phyloP scores from a whole-genome alignment of 306 rosid species.

The Astragalus glycyphyllos region DNA sequence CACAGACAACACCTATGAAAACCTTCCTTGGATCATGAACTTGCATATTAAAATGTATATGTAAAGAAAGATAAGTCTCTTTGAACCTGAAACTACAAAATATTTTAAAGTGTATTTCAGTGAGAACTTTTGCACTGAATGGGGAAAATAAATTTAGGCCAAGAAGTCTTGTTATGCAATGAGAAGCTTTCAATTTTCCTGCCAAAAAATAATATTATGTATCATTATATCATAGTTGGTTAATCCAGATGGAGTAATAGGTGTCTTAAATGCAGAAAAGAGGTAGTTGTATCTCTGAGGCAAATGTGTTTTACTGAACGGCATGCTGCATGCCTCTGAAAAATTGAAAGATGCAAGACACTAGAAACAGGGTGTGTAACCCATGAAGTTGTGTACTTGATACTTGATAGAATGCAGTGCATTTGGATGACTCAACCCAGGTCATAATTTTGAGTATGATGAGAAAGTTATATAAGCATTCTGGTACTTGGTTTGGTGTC shows the following conservation, averaged over 20 bases:
- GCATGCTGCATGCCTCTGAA: not conserved
- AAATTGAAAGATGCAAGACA: not conserved
- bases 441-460: not conserved
- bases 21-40: not conserved
- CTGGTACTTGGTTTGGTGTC: not conserved
- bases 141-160: not conserved
- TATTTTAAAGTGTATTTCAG: not conserved
- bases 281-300: not conserved
- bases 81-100: not conserved
- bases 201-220: not conserved
- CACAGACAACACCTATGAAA: slow-evolving; percentile 3
- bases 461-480: not conserved
- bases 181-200: not conserved
- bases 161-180: not conserved
- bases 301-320: not conserved
- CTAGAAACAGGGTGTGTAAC: not conserved
- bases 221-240: not conserved
- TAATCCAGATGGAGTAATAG: not conserved
- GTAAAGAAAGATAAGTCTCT: slow-evolving; percentile 20
- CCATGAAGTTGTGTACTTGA: not conserved
- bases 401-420: not conserved
- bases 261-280: slow-evolving; percentile 1
- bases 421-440: slow-evolving; percentile 3
- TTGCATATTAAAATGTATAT: not conserved
- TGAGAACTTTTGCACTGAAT: not conserved